Base-by-base conservation (phyloP, 108 stramenopile genomes). In the Cyclotella cryptica region DNA sequence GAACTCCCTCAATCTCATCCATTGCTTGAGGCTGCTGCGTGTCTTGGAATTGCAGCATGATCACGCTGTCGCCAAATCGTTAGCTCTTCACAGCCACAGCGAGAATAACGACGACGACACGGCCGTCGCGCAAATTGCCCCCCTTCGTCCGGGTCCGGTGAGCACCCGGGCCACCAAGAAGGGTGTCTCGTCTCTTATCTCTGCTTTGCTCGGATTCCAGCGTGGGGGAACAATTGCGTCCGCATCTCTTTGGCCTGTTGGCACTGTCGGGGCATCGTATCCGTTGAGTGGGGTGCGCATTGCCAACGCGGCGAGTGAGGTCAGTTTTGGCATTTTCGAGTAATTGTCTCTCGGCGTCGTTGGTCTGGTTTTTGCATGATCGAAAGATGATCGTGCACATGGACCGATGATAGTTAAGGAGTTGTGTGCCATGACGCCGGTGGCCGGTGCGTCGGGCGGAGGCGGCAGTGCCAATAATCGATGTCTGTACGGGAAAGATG, bases 361-460 rank as follows among this genome's bases (percentile, higher is more conserved):
- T 98, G 69, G 94, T 97, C 9, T 96, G 88, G 91, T 97, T 96
- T 68, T 77, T 98, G 14, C 96, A 97, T 70, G 96, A 98, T 80
- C 75, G 92, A 51, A 95, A 94, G 69, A 96, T 97, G 87, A 94
- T 98, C 72, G 75, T 94, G 54, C 94, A 97, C 79, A 95, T 98
- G 89, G 89, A 95, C 96, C 24, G 96, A 96, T 71, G 97, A 98
- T 78, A 74, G n/a, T 98, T 73, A 93, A 94, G 66, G 96, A 98
- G 60, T 74, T 98, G 40, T 87, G 88, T 69, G 95, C 88, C 51
- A 86, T 94, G 62, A 86, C 82, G 14, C 47, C 75, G n/a, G 69
- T 72, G n/a, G 71, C 80, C 11, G 47, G 45, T 14, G 49, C 59
- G 46, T 60, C 62, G 13, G 27, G 22, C 3, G 70, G 51, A 39